Evolutionary conservation across 768 basidiomycete genomes (phyloP), one percentile per base, ranked within the genome.

Genomic region (Galerina sulciceps): DNA sequence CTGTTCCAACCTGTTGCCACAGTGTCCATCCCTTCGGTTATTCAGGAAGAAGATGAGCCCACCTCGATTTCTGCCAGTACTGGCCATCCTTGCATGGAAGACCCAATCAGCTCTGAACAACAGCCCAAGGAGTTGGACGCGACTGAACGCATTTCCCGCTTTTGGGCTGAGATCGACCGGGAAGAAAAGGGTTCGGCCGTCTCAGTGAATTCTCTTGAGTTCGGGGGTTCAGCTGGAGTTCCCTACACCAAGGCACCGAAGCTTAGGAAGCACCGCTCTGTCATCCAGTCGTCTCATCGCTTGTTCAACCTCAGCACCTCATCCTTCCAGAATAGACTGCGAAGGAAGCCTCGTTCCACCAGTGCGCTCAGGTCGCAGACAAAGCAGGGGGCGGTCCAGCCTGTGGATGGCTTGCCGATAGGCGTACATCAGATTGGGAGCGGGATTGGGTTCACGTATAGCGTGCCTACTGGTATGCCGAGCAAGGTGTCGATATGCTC

Each of bases 361-460:
- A 70, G 74, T 57, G 68, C 74, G 9, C 49, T 51, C 26, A 31
- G 35, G 49, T 11, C 18, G 14, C 44, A 45, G 17, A 36, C 9
- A 9, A 36, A 49, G 48, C 45, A 46, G 13, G 37, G 13, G 34
- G 17, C 34, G 18, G 65, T 68, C 17, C 66, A 71, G 41, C 66
- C 69, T 4, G 67, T 69, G 45, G 53, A 67, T 38, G 69, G 78
- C 47, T 70, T 86, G 14, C 85, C 85, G 0, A 65, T 68, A 41
- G 81, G 80, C 2, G 55, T 82, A 17, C 76, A 79, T 67, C 77
- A 80, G 41, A 78, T 81, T 40, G 82, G 82, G 18, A 77, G 75
- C 34, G 82, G 86, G 20, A 85, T 84, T 48, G 83, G 82, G 6
- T 85, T 80, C 64, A 80, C 72, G 23, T 80, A 79, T 65, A 74